Conservation (phyloP, 164 flowering plant genomes). For the Stephania japonica region DNA sequence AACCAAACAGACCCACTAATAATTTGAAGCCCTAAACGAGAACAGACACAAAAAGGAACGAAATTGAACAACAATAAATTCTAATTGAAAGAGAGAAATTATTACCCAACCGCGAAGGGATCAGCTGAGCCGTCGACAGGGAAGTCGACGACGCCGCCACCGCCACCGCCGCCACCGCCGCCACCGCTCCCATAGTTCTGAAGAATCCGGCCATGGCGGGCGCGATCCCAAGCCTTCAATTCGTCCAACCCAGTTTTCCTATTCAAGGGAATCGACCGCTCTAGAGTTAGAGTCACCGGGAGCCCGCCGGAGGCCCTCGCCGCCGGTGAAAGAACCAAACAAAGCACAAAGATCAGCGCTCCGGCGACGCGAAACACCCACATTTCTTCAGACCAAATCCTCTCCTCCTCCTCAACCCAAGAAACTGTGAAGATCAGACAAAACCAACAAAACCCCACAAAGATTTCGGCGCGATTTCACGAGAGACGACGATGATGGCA, state of each 20-base stretch:
- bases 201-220: constrained; percentile 64
- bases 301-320: constrained; percentile 22
- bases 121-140: constrained; percentile 63
- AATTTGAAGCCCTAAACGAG: background rate
- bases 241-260: constrained; percentile 34
- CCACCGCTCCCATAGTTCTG: constrained; percentile 22
- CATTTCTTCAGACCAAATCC: constrained; percentile 20
- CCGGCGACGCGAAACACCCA: constrained; percentile 25
- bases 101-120: constrained; percentile 77
- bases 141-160: constrained; percentile 67
- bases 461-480: background rate
- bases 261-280: constrained; percentile 53
- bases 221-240: constrained; percentile 52
- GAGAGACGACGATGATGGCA: background rate
- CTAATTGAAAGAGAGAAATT: constrained; percentile 8
- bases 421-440: background rate
- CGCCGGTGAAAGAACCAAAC: constrained; percentile 17
- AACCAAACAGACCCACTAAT: background rate
- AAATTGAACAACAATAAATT: constrained; percentile 1
- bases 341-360: constrained; percentile 17
- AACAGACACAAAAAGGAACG: background rate
- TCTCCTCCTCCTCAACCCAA: background rate
- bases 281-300: constrained; percentile 48
- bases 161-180: constrained; percentile 25
- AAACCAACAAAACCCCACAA: background rate